These are phyloP conservation scores for Cladosporium phlei DNA, from an alignment of 2,329 filamentous ascomycete genomes.

Conservation along the genomic window DNA sequence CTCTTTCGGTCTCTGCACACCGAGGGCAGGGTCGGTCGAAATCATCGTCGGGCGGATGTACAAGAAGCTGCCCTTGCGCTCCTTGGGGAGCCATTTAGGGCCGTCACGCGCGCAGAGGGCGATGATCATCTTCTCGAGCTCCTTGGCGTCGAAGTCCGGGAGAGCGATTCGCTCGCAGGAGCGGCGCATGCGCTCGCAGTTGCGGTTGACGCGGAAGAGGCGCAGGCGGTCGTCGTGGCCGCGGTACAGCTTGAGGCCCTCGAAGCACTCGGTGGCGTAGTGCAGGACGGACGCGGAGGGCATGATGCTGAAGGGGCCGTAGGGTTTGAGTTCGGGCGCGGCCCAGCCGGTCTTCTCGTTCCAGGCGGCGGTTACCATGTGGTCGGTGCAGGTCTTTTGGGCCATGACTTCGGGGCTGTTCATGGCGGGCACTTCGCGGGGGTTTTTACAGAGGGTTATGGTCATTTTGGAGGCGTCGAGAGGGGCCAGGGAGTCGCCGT, in stretches of 20 bases:
- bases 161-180: conserved; percentile 62
- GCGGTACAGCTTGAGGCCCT: conserved; percentile 71
- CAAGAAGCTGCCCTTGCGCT: conserved; percentile 63
- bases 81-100: conserved; percentile 69
- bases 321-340: conserved; percentile 66
- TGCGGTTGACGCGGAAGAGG: conserved; percentile 69
- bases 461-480: conserved; percentile 43
- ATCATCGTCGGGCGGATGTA: conserved; percentile 73
- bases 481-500: conserved; percentile 28
- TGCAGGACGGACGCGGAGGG: conserved; percentile 76
- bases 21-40: conserved; percentile 71
- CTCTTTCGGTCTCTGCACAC: conserved; percentile 72
- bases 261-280: conserved; percentile 86
- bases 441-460: conserved; percentile 37
- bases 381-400: conserved; percentile 62
- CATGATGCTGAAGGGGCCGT: conserved; percentile 69
- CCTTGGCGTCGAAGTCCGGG: conserved; percentile 63
- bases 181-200: conserved; percentile 59
- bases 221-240: conserved; percentile 65
- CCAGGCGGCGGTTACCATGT: conserved; percentile 78
- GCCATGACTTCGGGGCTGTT: conserved; percentile 34
- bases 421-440: conserved; percentile 39
- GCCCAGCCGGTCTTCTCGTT: conserved; percentile 61
- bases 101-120: conserved; percentile 68
- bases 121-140: conserved; percentile 68